A percentile compares a stretch with the other conserved stretches of the same genome.
Evolutionary conservation across 2,329 filamentous ascomycete species (phyloP).

Genomic region (Ophiostoma sp.): DNA sequence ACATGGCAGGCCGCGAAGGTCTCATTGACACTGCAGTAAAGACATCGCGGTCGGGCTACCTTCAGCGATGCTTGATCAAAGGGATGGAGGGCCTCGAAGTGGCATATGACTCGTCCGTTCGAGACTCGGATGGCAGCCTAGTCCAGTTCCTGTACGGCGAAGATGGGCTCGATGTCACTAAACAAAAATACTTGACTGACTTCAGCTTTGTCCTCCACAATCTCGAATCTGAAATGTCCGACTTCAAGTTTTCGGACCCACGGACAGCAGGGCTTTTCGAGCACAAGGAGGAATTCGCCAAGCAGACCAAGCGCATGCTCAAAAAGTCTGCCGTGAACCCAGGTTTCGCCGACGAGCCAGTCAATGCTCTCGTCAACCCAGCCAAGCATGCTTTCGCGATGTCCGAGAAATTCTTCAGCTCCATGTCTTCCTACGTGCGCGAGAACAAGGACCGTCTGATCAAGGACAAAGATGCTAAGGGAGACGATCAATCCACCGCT

Average conservation of each 20-base stretch:
- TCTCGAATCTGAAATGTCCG: slow-evolving; percentile 73
- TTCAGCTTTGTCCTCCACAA: slow-evolving; percentile 91
- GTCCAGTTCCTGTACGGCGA: slow-evolving; percentile 97
- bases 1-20: slow-evolving; percentile 98
- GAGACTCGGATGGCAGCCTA: slow-evolving; percentile 89
- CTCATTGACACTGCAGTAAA: slow-evolving; percentile 99
- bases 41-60: slow-evolving; percentile 92
- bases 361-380: slow-evolving; percentile 71
- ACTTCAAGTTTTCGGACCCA: slow-evolving; percentile 65
- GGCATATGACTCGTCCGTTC: slow-evolving; percentile 89
- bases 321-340: slow-evolving; percentile 65
- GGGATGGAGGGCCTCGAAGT: slow-evolving; percentile 95
- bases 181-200: slow-evolving; percentile 86
- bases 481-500: slow-evolving; percentile 23
- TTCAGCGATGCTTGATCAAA: slow-evolving; percentile 96
- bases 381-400: slow-evolving; percentile 79
- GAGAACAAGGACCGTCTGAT: slow-evolving; percentile 67
- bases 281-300: slow-evolving; percentile 63
- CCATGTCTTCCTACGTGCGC: slow-evolving; percentile 75
- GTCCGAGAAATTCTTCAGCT: slow-evolving; percentile 79
- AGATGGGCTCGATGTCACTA: slow-evolving; percentile 90
- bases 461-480: slow-evolving; percentile 49
- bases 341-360: slow-evolving; percentile 68
- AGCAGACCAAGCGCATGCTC: slow-evolving; percentile 77
- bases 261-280: slow-evolving; percentile 50